Evolutionary conservation across 306 rosid species (phyloP).

Genomic region (Carpinus viminea): DNA sequence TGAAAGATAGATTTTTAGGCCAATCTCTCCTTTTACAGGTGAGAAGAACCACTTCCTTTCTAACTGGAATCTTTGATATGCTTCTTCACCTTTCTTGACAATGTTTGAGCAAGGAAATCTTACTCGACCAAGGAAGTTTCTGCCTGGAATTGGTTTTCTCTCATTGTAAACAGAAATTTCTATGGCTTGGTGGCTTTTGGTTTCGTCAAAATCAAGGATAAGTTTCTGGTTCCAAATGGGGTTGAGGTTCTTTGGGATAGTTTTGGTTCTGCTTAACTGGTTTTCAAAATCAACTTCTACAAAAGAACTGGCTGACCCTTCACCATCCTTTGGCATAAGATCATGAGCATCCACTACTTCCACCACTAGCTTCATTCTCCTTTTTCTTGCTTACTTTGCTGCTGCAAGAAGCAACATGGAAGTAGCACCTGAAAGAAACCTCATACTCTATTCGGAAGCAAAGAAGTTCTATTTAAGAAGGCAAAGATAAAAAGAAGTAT

Average conservation of each 20-base stretch:
- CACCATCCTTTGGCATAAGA: constrained; percentile 70
- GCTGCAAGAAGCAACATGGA: constrained; percentile 42
- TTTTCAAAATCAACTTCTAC: constrained; percentile 66
- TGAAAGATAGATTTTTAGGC: constrained; percentile 59
- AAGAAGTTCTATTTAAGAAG: constrained; percentile 50
- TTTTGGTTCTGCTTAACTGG: constrained; percentile 54
- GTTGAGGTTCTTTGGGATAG: constrained; percentile 61
- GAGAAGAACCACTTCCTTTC: constrained; percentile 63
- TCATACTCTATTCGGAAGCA: constrained; percentile 63
- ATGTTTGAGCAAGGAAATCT: constrained; percentile 67
- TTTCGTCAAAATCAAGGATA: constrained; percentile 42
- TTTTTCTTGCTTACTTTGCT: constrained; percentile 28
- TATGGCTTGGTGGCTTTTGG: constrained; percentile 41
- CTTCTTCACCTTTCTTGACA: constrained; percentile 62
- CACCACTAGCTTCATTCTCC: constrained; percentile 62
- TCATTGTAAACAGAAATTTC: constrained; percentile 56
- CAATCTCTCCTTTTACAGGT: constrained; percentile 75
- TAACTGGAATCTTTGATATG: constrained; percentile 55
- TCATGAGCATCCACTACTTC: constrained; percentile 67
- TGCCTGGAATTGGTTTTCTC: constrained; percentile 38
- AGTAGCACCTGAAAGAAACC: constrained; percentile 48
- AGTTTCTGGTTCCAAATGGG: constrained; percentile 64
- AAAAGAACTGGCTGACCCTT: constrained; percentile 64
- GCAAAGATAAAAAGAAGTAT: constrained; percentile 29
- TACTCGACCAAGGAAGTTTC: constrained; percentile 60